Base-by-base conservation (phyloP, 306 rosid genomes). In the Medicago lupulina region DNA sequence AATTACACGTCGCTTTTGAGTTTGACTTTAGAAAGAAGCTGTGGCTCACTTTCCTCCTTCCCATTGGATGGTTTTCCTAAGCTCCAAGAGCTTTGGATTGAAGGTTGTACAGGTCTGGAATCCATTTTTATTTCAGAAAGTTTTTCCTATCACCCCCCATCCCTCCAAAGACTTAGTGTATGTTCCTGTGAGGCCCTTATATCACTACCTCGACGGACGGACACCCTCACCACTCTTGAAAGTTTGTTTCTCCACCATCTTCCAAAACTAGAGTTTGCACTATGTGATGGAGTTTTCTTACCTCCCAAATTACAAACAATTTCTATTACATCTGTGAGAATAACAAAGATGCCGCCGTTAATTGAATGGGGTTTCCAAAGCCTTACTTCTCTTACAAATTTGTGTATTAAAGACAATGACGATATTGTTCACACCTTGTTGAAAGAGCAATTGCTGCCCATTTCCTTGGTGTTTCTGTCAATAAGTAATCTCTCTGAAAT, bases 201-300 rank as follows among this genome's bases (percentile, higher is more conserved):
- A 41, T 44, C 59, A 46, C 40, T 74, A 7, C 54, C 31, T 60
- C 18, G 51, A 51, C 36, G 9, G 0, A 41, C 43, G 23, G 43
- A 60, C 38, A 34, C 14, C 17, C 50, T 47, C 23, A 47, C 39
- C 0, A 5, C 49, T 47, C 71, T 74, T 1, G 23, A 62, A 14
- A 0, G 0, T 2, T 11, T 74, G 36, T 0, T 0, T 13, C 73
- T 68, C 8, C 0, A 0, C 2, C 4, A 1, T 25, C 19, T 71
- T 49, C 74, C 60, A 46, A 36, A 47, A 47, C 13, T 69, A 8
- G 13, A 25, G n/a, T 70, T 53, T 0, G 8, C 40, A 21, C 7
- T 10, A 9, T 44, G n/a, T 31, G 15, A 14, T 7, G 10, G 9
- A 9, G 19, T 14, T 74, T 16, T 16, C 50, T 15, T 75, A 31